phyloP scores from a whole-genome alignment of 495 filamentous ascomycete species.

The Aspergillus affinis region DNA sequence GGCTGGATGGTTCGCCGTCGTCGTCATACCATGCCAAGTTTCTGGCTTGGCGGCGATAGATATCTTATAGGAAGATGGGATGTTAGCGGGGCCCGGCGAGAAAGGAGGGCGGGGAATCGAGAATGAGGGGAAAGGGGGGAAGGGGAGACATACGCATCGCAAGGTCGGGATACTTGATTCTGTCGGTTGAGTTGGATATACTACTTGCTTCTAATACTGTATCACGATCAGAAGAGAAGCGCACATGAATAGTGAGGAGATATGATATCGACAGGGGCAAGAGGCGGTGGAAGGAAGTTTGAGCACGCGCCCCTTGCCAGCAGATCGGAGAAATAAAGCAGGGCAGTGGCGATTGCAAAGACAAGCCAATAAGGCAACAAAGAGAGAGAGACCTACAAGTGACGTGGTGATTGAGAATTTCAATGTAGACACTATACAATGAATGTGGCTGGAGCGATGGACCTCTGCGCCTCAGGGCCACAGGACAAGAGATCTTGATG shows the following conservation, averaged over 20 bases:
- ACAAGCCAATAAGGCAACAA: neutral
- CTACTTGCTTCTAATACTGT: neutral
- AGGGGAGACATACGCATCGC: conserved; percentile 4
- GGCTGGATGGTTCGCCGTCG: conserved; percentile 39
- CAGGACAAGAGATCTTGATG: conserved; percentile 9
- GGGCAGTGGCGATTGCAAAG: neutral
- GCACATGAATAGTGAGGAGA: neutral
- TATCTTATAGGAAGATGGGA: conserved; percentile 33
- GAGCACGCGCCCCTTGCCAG: neutral
- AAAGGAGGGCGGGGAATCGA: conserved; percentile 1
- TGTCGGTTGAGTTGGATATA: neutral
- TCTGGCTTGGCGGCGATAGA: conserved; percentile 43
- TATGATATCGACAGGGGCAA: neutral
- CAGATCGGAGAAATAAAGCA: neutral
- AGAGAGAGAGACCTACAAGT: neutral
- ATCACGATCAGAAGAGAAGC: neutral
- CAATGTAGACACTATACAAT: neutral
- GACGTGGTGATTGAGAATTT: neutral
- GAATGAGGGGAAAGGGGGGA: neutral
- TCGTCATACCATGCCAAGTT: conserved; percentile 49
- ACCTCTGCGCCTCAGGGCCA: conserved; percentile 14
- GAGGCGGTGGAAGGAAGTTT: neutral
- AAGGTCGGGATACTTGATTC: neutral
- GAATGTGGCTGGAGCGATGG: conserved; percentile 13
- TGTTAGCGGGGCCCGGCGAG: neutral